phyloP scores from a whole-genome alignment of 2,329 filamentous ascomycete species.

The Xylariaceae sp. region DNA sequence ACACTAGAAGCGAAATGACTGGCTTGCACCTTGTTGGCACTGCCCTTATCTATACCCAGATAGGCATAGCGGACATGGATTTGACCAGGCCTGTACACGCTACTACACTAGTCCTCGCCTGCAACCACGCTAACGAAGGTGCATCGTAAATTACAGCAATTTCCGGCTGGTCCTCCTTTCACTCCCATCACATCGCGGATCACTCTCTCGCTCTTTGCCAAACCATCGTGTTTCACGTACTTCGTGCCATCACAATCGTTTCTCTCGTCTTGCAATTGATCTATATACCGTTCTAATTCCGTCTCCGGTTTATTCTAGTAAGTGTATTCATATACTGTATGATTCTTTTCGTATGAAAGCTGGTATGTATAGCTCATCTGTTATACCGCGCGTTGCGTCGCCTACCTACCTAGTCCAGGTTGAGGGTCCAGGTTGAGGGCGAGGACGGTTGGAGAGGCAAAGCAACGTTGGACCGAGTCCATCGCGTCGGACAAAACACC shows the following conservation, averaged over 20 bases:
- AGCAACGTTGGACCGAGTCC: not conserved
- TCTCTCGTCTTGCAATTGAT: slow-evolving; percentile 7
- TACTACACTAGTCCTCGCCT: no score
- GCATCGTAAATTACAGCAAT: no score
- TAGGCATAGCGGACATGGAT: no score
- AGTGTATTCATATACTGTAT: slow-evolving; percentile 13
- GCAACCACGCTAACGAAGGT: no score
- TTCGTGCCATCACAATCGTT: slow-evolving; percentile 17
- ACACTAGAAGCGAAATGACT: no score
- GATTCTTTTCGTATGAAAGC: not conserved
- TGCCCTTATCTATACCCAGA: no score
- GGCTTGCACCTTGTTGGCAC: no score
- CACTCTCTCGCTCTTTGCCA: not conserved
- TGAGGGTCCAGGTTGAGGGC: not conserved
- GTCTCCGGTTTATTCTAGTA: slow-evolving; percentile 18
- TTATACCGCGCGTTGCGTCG: not conserved
- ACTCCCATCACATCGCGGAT: no score
- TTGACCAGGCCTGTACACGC: no score
- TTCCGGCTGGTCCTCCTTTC: no score
- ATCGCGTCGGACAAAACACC: not conserved
- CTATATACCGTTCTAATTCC: slow-evolving; percentile 12
- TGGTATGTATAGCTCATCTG: no score
- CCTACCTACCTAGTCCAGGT: not conserved
- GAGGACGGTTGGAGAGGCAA: not conserved
- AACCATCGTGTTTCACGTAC: not conserved